Conservation (phyloP, 441 rosid species). For the Croton setiger region DNA sequence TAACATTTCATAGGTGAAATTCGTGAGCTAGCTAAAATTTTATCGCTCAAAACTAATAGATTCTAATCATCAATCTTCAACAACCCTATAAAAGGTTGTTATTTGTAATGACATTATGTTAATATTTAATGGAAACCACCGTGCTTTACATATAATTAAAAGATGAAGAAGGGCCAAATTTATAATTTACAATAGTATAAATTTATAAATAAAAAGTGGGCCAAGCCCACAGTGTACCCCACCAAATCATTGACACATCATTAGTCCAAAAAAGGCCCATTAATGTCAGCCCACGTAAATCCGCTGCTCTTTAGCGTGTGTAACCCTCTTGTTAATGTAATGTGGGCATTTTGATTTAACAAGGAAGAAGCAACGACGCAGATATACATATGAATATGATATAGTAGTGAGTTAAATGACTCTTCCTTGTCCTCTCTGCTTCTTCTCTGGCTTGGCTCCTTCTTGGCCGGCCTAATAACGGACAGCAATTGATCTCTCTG, state of each 20-base stretch:
- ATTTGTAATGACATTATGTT: too few species aligned
- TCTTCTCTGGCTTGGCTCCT: slow-evolving; percentile 14
- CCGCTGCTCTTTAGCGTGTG: not conserved
- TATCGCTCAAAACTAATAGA: too few species aligned
- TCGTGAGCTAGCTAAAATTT: too few species aligned
- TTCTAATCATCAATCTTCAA: too few species aligned
- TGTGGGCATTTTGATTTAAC: slow-evolving; percentile 7
- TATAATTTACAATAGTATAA: too few species aligned
- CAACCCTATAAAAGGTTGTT: too few species aligned
- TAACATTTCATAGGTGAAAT: too few species aligned
- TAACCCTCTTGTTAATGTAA: not conserved
- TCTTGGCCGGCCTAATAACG: slow-evolving; percentile 29
- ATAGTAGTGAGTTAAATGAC: slow-evolving; percentile 4
- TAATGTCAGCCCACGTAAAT: slow-evolving; percentile 15
- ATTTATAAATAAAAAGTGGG: not conserved
- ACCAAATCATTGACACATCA: slow-evolving; percentile 23
- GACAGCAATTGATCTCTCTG: slow-evolving; percentile 8
- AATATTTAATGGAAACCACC: too few species aligned
- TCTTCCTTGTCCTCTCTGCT: slow-evolving; percentile 23
- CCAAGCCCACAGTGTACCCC: slow-evolving; percentile 26
- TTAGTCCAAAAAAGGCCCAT: slow-evolving; percentile 24
- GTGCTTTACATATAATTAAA: not conserved
- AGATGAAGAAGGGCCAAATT: not conserved
- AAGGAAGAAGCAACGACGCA: not conserved
- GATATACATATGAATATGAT: not conserved